A percentile compares a stretch with the other conserved stretches of the same genome.
These are phyloP conservation scores for Diaporthe vaccinii DNA, from an alignment of 2,329 filamentous ascomycete genomes.

Conservation along the genomic window DNA sequence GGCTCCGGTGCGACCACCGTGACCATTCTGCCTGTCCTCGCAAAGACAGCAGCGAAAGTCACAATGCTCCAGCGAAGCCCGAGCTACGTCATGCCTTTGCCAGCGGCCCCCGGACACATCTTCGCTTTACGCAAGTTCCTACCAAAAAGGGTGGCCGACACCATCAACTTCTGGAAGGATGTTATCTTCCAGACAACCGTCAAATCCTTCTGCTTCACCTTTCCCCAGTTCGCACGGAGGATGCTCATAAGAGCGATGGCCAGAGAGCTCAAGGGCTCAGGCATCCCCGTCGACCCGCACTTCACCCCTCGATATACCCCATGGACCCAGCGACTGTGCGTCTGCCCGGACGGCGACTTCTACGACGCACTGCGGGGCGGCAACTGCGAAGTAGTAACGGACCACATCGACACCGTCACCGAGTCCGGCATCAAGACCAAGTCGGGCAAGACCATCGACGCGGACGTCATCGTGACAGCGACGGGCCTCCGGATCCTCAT, in stretches of 20 bases:
- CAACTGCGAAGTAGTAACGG: conserved; percentile 64
- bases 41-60: conserved; percentile 73
- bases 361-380: conserved; percentile 61
- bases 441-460: conserved; percentile 64
- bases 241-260: conserved; percentile 61
- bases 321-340: conserved; percentile 82
- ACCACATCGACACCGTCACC: conserved; percentile 65
- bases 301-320: conserved; percentile 76
- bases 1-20: conserved; percentile 85
- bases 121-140: conserved; percentile 57
- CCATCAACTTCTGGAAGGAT: conserved; percentile 63
- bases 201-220: conserved; percentile 64
- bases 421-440: conserved; percentile 61
- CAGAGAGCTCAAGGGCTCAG: conserved; percentile 63
- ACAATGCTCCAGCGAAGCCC: conserved; percentile 89
- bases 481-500: conserved; percentile 75
- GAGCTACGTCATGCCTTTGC: conserved; percentile 73
- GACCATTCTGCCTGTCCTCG: conserved; percentile 80
- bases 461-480: conserved; percentile 78
- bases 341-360: conserved; percentile 71
- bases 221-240: conserved; percentile 63
- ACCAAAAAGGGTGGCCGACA: conserved; percentile 61
- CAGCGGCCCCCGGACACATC: conserved; percentile 52
- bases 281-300: conserved; percentile 69
- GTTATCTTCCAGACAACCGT: conserved; percentile 62